Base-by-base conservation (phyloP, 352 stramenopile species). In the Elongisporangium prolatum region DNA sequence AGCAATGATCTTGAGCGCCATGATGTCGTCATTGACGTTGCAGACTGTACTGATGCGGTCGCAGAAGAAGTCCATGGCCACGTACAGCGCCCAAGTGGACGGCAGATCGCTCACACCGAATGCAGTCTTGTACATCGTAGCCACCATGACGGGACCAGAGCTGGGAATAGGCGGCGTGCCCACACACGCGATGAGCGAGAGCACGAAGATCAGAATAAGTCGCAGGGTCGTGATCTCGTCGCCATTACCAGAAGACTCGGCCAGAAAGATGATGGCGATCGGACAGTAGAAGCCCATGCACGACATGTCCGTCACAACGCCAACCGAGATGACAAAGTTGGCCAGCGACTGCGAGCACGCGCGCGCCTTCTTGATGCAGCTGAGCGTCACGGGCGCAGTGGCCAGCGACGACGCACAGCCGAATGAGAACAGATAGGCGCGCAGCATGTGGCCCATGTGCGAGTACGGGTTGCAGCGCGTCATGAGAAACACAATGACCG, bases 21-120 rank as follows among this genome's bases (percentile, higher is more conserved):
- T 87, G 57, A 87, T 73, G 64, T 91, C 84, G 52, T 89, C 84
- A 55, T 89, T 89, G 7, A 93, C 80, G 53, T 93, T 90, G 67
- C 81, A 86, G 48, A 84, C 64, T 0, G 81, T 84, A n/a, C 65
- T 65, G 37, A 93, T 63, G 51, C 84, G 84, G 24, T 90, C 80
- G 10, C 77, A 67, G 21, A 91, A 62, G 53, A 88, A 87, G 49
- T 91, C 77, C 56, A 86, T 72, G 1, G 82, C 72, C 18, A 87
- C 57, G 48, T 86, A 77, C 5, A 87, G 69, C 14, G 67, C 69
- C 59, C 88, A 91, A 0, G 75, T 85, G 9, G 68, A 66, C 17
- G 81, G 77, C 44, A 85, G 50, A 5, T 75, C 54, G 16, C 61
- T 71, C 44, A 76, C 64, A 8, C 74, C 75, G 20, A 89, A 86